Conservation (phyloP, 2,329 filamentous ascomycete genomes). For the Pseudocercospora crystallina region DNA sequence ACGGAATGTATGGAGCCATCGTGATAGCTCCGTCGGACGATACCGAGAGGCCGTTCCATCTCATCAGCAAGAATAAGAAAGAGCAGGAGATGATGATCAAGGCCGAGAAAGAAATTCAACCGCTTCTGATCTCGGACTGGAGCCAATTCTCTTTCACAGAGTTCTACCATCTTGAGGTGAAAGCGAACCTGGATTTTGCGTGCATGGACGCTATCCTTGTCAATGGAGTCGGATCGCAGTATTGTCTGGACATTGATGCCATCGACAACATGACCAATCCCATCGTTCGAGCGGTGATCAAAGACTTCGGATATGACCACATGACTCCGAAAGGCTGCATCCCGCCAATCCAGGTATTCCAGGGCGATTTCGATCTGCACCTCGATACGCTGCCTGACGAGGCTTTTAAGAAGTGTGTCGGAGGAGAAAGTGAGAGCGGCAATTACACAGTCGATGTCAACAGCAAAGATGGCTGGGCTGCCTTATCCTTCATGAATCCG, state of each 20-base stretch:
- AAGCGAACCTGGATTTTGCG: constrained; percentile 49
- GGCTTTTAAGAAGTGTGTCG: constrained; percentile 43
- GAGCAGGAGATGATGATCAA: constrained; percentile 47
- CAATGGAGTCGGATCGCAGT: constrained; percentile 53
- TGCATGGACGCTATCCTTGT: constrained; percentile 63
- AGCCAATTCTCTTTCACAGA: constrained; percentile 54
- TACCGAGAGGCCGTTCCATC: constrained; percentile 48
- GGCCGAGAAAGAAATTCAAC: constrained; percentile 50
- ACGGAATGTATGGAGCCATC: constrained; percentile 60
- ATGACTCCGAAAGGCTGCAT: constrained; percentile 38
- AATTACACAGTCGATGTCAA: constrained; percentile 43
- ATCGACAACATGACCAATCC: constrained; percentile 43
- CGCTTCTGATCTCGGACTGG: constrained; percentile 59
- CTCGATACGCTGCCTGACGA: constrained; percentile 29
- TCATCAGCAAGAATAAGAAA: constrained; percentile 46
- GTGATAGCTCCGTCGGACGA: constrained; percentile 45
- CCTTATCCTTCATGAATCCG: constrained; percentile 15
- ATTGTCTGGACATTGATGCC: constrained; percentile 50
- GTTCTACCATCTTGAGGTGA: constrained; percentile 46
- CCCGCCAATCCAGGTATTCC: constrained; percentile 31
- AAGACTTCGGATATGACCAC: constrained; percentile 26
- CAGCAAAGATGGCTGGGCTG: constrained; percentile 15
- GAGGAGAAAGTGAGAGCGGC: constrained; percentile 45
- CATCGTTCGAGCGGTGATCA: constrained; percentile 29
- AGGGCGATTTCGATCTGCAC: constrained; percentile 41